Evolutionary conservation across 768 basidiomycete species (phyloP).

Genomic region (Mycena sanguinolenta): DNA sequence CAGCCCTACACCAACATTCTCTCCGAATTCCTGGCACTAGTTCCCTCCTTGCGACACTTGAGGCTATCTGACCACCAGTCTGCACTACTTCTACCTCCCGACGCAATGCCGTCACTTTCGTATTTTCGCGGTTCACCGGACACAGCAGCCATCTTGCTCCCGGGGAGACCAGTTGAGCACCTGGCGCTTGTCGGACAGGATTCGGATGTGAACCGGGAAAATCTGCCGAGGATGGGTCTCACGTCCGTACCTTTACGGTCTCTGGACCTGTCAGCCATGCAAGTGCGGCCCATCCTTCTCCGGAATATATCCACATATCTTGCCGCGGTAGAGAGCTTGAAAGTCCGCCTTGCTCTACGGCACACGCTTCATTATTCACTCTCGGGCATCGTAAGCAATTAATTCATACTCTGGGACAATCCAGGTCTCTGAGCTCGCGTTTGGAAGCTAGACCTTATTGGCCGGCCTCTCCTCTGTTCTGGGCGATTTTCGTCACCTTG

Average conservation of each 20-base stretch:
- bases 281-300: conserved; percentile 68
- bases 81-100: conserved; percentile 55
- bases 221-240: conserved; percentile 63
- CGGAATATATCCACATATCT: conserved; percentile 68
- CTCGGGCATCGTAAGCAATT: conserved; percentile 71
- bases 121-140: conserved; percentile 73
- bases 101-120: conserved; percentile 61
- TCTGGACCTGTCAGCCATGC: conserved; percentile 73
- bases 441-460: conserved; percentile 62
- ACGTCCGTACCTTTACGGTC: conserved; percentile 62
- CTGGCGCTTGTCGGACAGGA: conserved; percentile 71
- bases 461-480: conserved; percentile 72
- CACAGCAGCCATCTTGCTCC: conserved; percentile 71
- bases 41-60: conserved; percentile 59
- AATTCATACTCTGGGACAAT: conserved; percentile 14
- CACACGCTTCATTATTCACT: conserved; percentile 76
- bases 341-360: conserved; percentile 69
- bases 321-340: conserved; percentile 62
- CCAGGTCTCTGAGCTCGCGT: conserved; percentile 27
- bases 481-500: conserved; percentile 61
- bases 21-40: conserved; percentile 56
- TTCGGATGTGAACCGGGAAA: conserved; percentile 65
- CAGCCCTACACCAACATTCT: conserved; percentile 58
- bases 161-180: conserved; percentile 69
- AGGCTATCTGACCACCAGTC: conserved; percentile 61